Evolutionary conservation across 2,329 filamentous ascomycete genomes (phyloP).

Genomic region (Escovopsis weberi): DNA sequence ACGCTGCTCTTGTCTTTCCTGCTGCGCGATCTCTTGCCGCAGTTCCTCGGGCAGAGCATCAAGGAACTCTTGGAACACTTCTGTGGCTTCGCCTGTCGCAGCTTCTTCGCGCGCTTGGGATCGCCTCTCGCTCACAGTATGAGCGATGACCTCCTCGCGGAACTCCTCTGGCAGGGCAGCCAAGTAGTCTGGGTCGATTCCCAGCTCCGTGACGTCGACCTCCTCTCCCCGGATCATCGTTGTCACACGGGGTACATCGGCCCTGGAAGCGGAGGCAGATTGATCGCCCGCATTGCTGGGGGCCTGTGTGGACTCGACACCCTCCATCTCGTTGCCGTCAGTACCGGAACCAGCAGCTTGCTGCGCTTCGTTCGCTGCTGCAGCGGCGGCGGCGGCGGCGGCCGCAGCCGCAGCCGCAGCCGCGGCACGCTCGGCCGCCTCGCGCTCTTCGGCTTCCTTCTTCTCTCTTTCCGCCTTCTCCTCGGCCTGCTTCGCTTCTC

Average conservation of each 20-base stretch:
- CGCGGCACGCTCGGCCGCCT: slow-evolving; percentile 40
- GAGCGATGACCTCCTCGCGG: slow-evolving; percentile 87
- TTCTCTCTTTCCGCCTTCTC: slow-evolving; percentile 52
- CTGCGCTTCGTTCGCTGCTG: slow-evolving; percentile 18
- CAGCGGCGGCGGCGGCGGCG: slow-evolving; percentile 44
- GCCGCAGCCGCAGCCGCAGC: slow-evolving; percentile 43
- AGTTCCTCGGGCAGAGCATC: slow-evolving; percentile 85
- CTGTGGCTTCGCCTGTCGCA: slow-evolving; percentile 57
- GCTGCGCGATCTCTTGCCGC: slow-evolving; percentile 76
- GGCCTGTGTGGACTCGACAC: slow-evolving; percentile 44
- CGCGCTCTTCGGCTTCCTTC: slow-evolving; percentile 56
- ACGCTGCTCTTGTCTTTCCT: slow-evolving; percentile 79
- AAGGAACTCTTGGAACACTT: slow-evolving; percentile 86
- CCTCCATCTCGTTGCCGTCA: slow-evolving; percentile 47
- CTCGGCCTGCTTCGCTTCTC: slow-evolving; percentile 59
- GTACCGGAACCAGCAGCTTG: slow-evolving; percentile 2
- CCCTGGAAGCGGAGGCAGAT: slow-evolving; percentile 10
- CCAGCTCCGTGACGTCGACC: slow-evolving; percentile 84
- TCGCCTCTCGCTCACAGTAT: slow-evolving; percentile 71
- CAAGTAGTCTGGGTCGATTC: slow-evolving; percentile 88
- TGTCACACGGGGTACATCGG: slow-evolving; percentile 43
- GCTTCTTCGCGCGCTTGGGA: slow-evolving; percentile 58
- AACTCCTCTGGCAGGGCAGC: slow-evolving; percentile 96
- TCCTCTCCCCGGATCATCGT: slow-evolving; percentile 77
- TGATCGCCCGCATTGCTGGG: slow-evolving; percentile 15